phyloP scores from a whole-genome alignment of 2,329 filamentous ascomycete species.

The Knoxdaviesia proteae region DNA sequence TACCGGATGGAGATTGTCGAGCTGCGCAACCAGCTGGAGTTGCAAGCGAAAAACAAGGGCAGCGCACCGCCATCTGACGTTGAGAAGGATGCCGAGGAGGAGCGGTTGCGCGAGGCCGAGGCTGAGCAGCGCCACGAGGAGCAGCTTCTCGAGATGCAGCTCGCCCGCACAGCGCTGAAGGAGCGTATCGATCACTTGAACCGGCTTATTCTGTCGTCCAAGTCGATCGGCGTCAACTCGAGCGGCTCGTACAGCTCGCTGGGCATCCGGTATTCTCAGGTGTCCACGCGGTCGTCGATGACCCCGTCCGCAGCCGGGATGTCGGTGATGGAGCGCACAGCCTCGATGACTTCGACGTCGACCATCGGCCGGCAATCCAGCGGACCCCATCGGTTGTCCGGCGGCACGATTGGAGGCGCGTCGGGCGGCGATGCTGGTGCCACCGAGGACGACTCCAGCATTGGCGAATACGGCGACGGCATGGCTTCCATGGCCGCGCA shows the following conservation, averaged over 20 bases:
- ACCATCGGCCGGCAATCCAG: conserved; percentile 35
- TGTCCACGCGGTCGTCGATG: conserved; percentile 45
- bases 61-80: conserved; percentile 21
- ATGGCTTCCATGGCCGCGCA: conserved; percentile 66
- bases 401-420: conserved; percentile 7
- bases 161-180: conserved; percentile 85
- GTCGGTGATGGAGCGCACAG: conserved; percentile 38
- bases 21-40: conserved; percentile 59
- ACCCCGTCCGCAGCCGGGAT: conserved; percentile 35
- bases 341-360: conserved; percentile 45
- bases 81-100: conserved; percentile 47
- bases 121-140: conserved; percentile 78
- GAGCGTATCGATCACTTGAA: conserved; percentile 96
- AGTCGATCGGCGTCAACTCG: conserved; percentile 80
- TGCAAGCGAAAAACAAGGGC: conserved; percentile 50
- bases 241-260: conserved; percentile 51
- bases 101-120: conserved; percentile 56
- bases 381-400: conserved; percentile 20
- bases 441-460: conserved; percentile 44
- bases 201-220: conserved; percentile 82
- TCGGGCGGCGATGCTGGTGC: conserved; percentile 14
- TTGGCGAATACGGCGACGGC: conserved; percentile 72
- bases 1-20: conserved; percentile 87
- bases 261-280: conserved; percentile 39
- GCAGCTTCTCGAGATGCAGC: conserved; percentile 96